phyloP scores from a whole-genome alignment of 495 filamentous ascomycete genomes.

The Evernia prunastri region DNA sequence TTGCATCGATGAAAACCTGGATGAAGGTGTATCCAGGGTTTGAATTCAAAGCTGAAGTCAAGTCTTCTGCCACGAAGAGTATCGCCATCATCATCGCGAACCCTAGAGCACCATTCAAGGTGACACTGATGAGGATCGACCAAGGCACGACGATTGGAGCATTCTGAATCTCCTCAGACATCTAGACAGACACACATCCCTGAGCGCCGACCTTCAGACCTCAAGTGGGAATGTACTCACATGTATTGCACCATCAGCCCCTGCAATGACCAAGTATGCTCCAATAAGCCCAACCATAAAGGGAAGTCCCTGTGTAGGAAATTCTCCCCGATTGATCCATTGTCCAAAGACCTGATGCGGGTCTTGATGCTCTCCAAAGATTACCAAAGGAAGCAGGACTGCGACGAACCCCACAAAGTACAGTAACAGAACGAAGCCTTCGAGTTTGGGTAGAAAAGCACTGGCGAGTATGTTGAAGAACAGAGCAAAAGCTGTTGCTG shows the following conservation, averaged over 20 bases:
- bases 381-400: conserved; percentile 39
- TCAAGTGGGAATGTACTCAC: background rate
- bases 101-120: conserved; percentile 39
- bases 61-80: conserved; percentile 40
- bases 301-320: conserved; percentile 36
- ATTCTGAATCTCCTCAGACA: conserved; percentile 43
- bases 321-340: conserved; percentile 38
- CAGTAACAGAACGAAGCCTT: conserved; percentile 42
- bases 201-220: background rate
- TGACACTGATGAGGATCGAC: conserved; percentile 36
- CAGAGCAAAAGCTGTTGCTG: conserved; percentile 36
- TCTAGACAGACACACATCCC: background rate
- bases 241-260: conserved; percentile 35
- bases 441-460: conserved; percentile 41
- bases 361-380: conserved; percentile 40
- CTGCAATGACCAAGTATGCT: conserved; percentile 31
- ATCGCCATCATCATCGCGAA: conserved; percentile 37
- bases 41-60: conserved; percentile 31
- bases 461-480: conserved; percentile 40
- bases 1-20: conserved; percentile 45
- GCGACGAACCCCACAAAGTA: conserved; percentile 45
- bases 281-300: conserved; percentile 38
- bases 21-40: conserved; percentile 49
- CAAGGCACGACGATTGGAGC: conserved; percentile 36
- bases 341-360: conserved; percentile 42